Base-by-base conservation (phyloP, 2,329 filamentous ascomycete species). In the Ilyonectria destructans region DNA sequence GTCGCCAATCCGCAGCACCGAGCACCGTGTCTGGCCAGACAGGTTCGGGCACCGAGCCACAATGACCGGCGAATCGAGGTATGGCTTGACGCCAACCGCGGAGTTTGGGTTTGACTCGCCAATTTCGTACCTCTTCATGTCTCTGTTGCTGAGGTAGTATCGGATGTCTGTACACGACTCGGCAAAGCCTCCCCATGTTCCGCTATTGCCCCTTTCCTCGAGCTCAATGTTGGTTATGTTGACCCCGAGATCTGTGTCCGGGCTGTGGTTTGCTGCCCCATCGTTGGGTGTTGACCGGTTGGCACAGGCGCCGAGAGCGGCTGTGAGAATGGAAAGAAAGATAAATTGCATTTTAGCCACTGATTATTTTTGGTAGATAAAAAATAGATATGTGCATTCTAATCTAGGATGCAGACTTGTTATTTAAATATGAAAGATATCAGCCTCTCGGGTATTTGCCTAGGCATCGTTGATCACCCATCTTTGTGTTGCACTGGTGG, bases 61-160 rank as follows among this genome's bases (percentile, higher is more conserved):
- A 1, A 74, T 68, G 49, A 63, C 51, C 0, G 73, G 73, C 0
- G 73, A 71, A 9, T 69, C 61, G 10, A 67, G 51, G 31, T 66
- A 74, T 17, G 49, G 49, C 49, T 33, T 35, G 15, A n/a, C 33
- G 10, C 49, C 49, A 4, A 52, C 29, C 17, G n/a, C 10, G 48
- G 29, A 52, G 15, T 9, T 17, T 10, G 48, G 48, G 26, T n/a
- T 52, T 5, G 7, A n/a, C 10, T 52, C 49, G 17, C 26, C 29
- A 5, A 33, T 17, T 12, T 59, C 48, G 19, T 46, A 43, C 31
- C 49, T 46, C 8, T 69, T 51, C 29, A 56, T 62, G 31, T 75
- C 71, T 8, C 62, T 57, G 33, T 69, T 64, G 23, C 56, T 43
- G 52, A 74, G 55, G 46, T 71, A 71, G 62, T 62, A 71, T n/a